Percentiles rank a stretch among this genome's conserved stretches.
Conservation (phyloP, 345 rosid genomes). For the Citrus australasica region DNA sequence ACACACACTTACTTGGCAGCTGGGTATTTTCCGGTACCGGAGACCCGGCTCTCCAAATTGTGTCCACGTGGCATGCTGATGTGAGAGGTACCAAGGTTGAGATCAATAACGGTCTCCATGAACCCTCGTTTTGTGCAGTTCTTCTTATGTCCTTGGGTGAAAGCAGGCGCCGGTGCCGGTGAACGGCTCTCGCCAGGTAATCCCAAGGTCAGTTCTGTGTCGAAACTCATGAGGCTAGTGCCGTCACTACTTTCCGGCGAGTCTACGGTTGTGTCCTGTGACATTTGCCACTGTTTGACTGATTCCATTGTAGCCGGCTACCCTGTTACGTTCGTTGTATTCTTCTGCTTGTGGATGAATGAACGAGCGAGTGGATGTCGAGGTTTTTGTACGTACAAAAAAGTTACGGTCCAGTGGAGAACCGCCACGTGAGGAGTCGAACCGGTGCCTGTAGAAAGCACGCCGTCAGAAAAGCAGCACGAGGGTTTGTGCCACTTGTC, state of each 20-base stretch:
- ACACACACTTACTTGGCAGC: slow-evolving; percentile 10
- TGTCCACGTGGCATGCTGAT: not conserved
- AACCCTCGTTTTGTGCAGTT: slow-evolving; percentile 8
- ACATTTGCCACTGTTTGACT: not conserved
- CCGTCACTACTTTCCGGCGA: slow-evolving; percentile 13
- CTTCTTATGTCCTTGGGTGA: not conserved
- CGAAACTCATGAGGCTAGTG: slow-evolving; percentile 1
- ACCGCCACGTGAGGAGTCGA: slow-evolving; percentile 5
- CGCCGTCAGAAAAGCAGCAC: slow-evolving; percentile 4
- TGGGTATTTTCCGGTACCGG: slow-evolving; percentile 9
- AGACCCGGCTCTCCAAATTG: not conserved
- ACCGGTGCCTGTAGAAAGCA: not conserved
- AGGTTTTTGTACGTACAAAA: not conserved
- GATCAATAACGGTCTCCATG: slow-evolving; percentile 2
- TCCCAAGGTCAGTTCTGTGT: slow-evolving; percentile 29
- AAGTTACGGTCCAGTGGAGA: not conserved
- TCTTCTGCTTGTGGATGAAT: too few relatives aligned
- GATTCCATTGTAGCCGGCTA: not conserved
- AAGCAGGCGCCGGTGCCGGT: not conserved
- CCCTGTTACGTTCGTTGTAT: too few relatives aligned
- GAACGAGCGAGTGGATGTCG: not conserved
- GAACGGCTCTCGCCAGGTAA: slow-evolving; percentile 13
- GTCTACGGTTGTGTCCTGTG: not conserved
- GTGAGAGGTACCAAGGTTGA: not conserved
- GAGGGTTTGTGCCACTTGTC: slow-evolving; percentile 16